Base-by-base conservation (phyloP, 1,284 basidiomycete species). In the Leccinum subrobustum region DNA sequence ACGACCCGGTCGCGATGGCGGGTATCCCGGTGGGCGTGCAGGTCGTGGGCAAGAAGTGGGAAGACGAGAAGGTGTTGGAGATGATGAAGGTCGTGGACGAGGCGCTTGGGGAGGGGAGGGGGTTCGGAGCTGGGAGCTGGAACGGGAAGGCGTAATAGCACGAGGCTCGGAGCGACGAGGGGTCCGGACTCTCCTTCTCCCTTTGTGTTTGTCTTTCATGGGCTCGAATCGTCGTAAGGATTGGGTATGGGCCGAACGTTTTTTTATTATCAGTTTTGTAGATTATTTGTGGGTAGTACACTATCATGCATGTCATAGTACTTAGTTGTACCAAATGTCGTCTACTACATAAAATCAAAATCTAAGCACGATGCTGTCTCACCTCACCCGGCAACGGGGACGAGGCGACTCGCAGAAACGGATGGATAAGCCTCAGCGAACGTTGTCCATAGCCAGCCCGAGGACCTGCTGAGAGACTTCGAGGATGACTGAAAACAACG, bases 21-120 rank as follows among this genome's bases (percentile, higher is more conserved):
- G 93, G 93, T 0, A 80, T 97, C 72, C 93, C 94, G 0, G 83
- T 96, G 0, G 89, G 86, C 1, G 82, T 97, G 48, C 95, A 97
- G 75, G 71, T 96, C 23, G 88, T 91, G 0, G 91, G 91, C 1
- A 83, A 79, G 68, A 83, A 80, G 63, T 93, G 87, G 83, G 89
- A 95, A 68, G 95, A 96, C 56, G 95, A 96, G 78, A 92, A 92
- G 73, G 86, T 95, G 2, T 69, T 96, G 53, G 85, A 77, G 23
- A 83, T 94, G 76, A 95, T 96, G 93, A 78, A 81, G 63, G 75
- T 94, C n/a, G 76, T 96, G 6, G 92, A 95, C 63, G 73, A 78
- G 6, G 87, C 86, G 2, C 75, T 93, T 54, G 87, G 80, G 35
- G 73, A 68, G n/a, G 74, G 35, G 4, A 63, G 83, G 58, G 80